Base-by-base conservation (phyloP, 2,329 filamentous ascomycete species). In the Bisporella sp. region DNA sequence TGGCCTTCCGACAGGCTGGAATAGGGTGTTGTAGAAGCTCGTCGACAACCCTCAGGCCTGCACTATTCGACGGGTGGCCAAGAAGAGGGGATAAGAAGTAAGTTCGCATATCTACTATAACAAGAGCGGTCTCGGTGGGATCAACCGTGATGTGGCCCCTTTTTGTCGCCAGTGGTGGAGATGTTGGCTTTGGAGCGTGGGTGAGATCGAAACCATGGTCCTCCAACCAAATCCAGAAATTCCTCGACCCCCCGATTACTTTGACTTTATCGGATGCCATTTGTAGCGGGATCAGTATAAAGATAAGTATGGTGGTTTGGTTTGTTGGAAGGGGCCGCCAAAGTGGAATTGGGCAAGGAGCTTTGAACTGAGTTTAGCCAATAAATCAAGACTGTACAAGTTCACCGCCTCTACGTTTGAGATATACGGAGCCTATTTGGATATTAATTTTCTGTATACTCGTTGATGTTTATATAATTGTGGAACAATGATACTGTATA, bases 41-140 rank as follows among this genome's bases (percentile, higher is more conserved):
- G 31, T 67, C 51, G 57, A 70, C 48, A 56, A 76, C 63, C 57
- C 63, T 31, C 67, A 66, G 45, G 66, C 75, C 56, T 54, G 73
- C 66, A 62, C 61, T 77, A 59, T 62, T 66, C 35, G 64, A 67
- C 52, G 69, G 72, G 41, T 61, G 64, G 57, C 63, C 71, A 60
- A 62, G 77, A 46, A 47, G 63, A 44, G 57, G 66, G 64, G 64
- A 69, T 30, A 79, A 66, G 60, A 77, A 76, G 68, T 70, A 74
- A 58, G 77, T 77, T 65, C 77, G 73, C 70, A 76, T 73, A 63
- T 78, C 75, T 44, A 78, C 69, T 37, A 78, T 68, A 9, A 78
- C 68, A 1, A 78, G 63, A 4, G 72, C 75, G n/a, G 70, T 69
- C 21, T 66, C 65, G 8, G 59, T 52, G 5, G 73, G 69, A 13